A percentile compares a stretch with the other conserved stretches of the same genome.
Evolutionary conservation across 2,329 filamentous ascomycete genomes (phyloP).

Genomic region (Zarea fungicola): DNA sequence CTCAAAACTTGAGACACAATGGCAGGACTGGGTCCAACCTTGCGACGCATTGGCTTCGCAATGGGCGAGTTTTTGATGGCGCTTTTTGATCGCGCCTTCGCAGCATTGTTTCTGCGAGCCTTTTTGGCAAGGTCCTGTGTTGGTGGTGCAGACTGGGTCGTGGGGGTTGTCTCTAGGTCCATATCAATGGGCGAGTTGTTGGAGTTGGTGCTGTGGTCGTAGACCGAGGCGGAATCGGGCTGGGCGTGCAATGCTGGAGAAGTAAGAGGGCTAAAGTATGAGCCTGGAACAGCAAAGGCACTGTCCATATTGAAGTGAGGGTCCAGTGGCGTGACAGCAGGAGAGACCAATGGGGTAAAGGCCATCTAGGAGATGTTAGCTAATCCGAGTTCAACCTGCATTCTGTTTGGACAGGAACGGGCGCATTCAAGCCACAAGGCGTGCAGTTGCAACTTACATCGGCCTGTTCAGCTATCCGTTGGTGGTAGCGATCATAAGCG

Average conservation of each 20-base stretch:
- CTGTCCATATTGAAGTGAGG: constrained; percentile 58
- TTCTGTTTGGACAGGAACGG: too few species aligned
- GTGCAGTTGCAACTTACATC: constrained; percentile 46
- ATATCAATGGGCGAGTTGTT: constrained; percentile 54
- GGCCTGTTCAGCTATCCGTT: constrained; percentile 63
- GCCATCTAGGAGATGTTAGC: constrained; percentile 49
- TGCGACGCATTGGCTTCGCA: constrained; percentile 59
- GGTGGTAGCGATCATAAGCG: constrained; percentile 61
- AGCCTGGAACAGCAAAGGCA: constrained; percentile 58
- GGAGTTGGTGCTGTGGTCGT: constrained; percentile 40
- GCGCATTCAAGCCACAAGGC: too few species aligned
- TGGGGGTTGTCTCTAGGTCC: constrained; percentile 42
- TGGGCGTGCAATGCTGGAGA: constrained; percentile 76
- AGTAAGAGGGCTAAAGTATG: constrained; percentile 79
- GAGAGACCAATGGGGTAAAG: constrained; percentile 76
- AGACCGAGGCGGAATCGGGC: constrained; percentile 43
- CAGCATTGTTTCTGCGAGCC: constrained; percentile 44
- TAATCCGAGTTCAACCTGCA: too few species aligned
- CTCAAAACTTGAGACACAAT: constrained; percentile 51
- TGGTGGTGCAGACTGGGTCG: constrained; percentile 27
- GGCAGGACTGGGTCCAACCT: constrained; percentile 45
- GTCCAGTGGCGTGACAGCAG: constrained; percentile 77
- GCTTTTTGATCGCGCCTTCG: constrained; percentile 46
- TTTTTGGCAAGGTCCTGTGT: constrained; percentile 49
- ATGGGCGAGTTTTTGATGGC: constrained; percentile 67